phyloP scores from a whole-genome alignment of 306 rosid genomes.

The Echinosophora koreensis region DNA sequence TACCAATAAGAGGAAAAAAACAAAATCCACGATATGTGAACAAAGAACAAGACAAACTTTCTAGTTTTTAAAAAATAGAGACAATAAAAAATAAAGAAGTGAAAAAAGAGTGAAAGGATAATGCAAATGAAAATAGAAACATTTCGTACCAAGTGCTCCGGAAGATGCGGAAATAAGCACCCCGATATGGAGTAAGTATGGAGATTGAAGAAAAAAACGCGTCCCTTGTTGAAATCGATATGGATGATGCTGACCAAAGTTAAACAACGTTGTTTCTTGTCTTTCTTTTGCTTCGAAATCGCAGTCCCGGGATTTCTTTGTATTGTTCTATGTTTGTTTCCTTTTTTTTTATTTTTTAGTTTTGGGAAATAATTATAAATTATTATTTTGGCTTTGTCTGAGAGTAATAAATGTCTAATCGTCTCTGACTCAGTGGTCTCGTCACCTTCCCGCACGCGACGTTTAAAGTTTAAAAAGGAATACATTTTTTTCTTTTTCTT shows the following conservation, averaged over 20 bases:
- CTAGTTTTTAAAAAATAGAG: not conserved
- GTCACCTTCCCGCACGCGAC: constrained; percentile 64
- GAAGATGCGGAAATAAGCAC: constrained; percentile 52
- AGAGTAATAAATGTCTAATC: no score
- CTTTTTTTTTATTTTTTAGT: constrained; percentile 8
- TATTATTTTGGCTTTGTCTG: constrained; percentile 9
- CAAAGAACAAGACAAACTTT: constrained; percentile 50
- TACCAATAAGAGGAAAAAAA: constrained; percentile 51
- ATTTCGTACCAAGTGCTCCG: constrained; percentile 52
- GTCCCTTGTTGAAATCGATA: constrained; percentile 52
- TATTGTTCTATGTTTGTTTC: constrained; percentile 19
- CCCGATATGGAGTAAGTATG: not conserved
- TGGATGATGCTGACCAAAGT: constrained; percentile 50
- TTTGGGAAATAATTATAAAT: constrained; percentile 18
- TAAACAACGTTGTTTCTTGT: constrained; percentile 49
- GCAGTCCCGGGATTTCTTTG: constrained; percentile 51
- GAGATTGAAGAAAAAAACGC: constrained; percentile 57
- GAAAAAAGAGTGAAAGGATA: constrained; percentile 22
- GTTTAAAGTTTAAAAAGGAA: constrained; percentile 45
- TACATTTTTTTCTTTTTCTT: no score
- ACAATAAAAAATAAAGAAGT: constrained; percentile 12
- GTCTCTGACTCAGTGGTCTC: constrained; percentile 1
- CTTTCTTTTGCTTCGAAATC: constrained; percentile 53
- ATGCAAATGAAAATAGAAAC: constrained; percentile 36
- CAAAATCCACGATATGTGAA: constrained; percentile 47